phyloP scores from a whole-genome alignment of 2,329 filamentous ascomycete genomes.

The Pseudogymnoascus sp. region DNA sequence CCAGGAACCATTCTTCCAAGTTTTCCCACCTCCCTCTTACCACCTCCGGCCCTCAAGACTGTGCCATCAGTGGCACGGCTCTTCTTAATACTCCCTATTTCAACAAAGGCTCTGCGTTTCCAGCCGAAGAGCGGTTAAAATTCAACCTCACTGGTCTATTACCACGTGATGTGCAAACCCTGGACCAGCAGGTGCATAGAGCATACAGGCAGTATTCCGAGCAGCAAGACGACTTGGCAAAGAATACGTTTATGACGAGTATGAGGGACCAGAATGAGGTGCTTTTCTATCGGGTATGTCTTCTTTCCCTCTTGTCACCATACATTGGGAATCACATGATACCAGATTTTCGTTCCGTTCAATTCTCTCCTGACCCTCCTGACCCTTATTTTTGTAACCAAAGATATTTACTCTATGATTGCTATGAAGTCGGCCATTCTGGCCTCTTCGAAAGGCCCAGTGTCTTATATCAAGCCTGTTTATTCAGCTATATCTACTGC shows the following conservation, averaged over 20 bases:
- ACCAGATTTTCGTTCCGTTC: not conserved
- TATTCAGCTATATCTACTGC: not conserved
- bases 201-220: conserved; percentile 73
- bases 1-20: conserved; percentile 27
- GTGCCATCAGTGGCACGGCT: conserved; percentile 41
- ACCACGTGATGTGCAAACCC: conserved; percentile 60
- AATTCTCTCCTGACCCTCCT: not conserved
- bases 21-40: conserved; percentile 40
- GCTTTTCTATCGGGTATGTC: conserved; percentile 61
- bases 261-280: conserved; percentile 81
- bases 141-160: conserved; percentile 69
- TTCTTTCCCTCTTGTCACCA: not conserved
- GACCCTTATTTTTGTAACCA: not conserved
- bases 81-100: conserved; percentile 59
- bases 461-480: not conserved
- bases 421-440: not conserved
- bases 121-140: conserved; percentile 53
- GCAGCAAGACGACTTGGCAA: conserved; percentile 56
- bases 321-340: not conserved
- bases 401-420: not conserved
- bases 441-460: not conserved
- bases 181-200: conserved; percentile 66
- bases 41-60: conserved; percentile 41
- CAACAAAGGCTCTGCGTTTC: conserved; percentile 79
- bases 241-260: conserved; percentile 81